Percentiles rank a stretch among this genome's conserved stretches.
These are phyloP conservation scores for Manihot esculenta DNA, from an alignment of 441 rosid genomes.

Conservation along the genomic window DNA sequence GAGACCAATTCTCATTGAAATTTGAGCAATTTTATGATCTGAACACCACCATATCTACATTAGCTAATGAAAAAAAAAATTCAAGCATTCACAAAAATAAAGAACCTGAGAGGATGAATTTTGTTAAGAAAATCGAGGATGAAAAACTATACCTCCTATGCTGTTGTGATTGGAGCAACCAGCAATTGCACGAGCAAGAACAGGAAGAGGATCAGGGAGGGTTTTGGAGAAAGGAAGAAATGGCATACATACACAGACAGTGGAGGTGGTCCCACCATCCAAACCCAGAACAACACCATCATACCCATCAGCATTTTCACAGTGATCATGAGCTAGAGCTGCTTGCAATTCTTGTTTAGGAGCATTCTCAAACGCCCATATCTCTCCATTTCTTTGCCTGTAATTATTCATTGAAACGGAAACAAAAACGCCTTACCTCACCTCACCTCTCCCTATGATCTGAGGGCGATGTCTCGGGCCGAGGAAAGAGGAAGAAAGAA, in stretches of 20 bases:
- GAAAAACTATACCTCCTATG: slow-evolving; percentile 44
- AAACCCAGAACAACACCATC: slow-evolving; percentile 52
- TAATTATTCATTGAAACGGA: slow-evolving; percentile 37
- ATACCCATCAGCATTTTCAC: slow-evolving; percentile 16
- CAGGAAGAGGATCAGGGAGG: slow-evolving; percentile 44
- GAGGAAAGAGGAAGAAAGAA: neutral
- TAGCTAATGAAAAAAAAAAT: neutral
- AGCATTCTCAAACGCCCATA: slow-evolving; percentile 34
- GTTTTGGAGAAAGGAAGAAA: slow-evolving; percentile 35
- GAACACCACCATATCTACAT: neutral
- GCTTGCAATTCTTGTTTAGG: slow-evolving; percentile 14
- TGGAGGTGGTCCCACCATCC: slow-evolving; percentile 72
- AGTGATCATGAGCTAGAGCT: slow-evolving; percentile 2
- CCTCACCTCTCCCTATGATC: no score
- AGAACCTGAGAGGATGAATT: no score
- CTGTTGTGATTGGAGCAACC: slow-evolving; percentile 78
- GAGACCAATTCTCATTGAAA: neutral
- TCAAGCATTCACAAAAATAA: neutral
- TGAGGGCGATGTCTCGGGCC: neutral
- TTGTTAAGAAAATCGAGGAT: no score
- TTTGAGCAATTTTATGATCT: neutral
- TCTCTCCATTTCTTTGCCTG: slow-evolving; percentile 40
- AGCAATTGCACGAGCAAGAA: slow-evolving; percentile 58
- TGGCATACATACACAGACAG: slow-evolving; percentile 63
- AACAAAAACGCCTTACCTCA: no score